A percentile compares a stretch with the other conserved stretches of the same genome.
These are phyloP conservation scores for Gracilaria gracilis DNA, from an alignment of 23 red algal genomes.

Conservation along the genomic window DNA sequence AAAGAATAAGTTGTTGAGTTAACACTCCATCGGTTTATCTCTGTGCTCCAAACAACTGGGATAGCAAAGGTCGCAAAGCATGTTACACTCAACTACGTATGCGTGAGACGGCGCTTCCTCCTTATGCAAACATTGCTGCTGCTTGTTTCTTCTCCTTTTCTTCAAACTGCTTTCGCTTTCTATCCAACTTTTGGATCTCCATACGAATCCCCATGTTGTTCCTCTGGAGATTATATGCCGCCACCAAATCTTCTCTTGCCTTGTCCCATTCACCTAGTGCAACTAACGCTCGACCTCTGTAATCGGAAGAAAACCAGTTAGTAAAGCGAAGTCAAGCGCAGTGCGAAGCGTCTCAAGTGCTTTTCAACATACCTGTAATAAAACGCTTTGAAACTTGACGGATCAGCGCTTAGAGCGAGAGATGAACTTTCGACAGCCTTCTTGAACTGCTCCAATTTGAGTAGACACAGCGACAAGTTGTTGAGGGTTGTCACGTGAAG, in stretches of 20 bases:
- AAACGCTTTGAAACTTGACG: conserved; percentile 70
- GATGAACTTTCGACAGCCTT: conserved; percentile 68
- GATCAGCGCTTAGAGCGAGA: conserved; percentile 58
- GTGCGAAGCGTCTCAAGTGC: background rate
- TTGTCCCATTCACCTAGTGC: conserved; percentile 67
- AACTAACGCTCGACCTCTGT: conserved; percentile 69
- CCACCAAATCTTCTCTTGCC: conserved; percentile 71
- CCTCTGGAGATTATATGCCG: conserved; percentile 50
- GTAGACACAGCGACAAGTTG: conserved; percentile 70
- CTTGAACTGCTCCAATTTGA: conserved; percentile 60
- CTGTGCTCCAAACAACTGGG: background rate
- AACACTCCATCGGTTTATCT: conserved; percentile 13
- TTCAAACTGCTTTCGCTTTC: conserved; percentile 64
- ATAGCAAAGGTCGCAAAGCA: background rate
- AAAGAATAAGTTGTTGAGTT: background rate
- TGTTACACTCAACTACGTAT: background rate
- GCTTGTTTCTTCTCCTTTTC: conserved; percentile 77
- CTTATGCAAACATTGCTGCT: conserved; percentile 82
- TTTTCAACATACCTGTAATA: conserved; percentile 59
- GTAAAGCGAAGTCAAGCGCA: background rate
- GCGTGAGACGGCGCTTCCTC: background rate
- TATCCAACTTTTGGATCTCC: conserved; percentile 75
- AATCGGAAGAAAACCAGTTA: conserved; percentile 2
- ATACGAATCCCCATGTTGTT: conserved; percentile 79
- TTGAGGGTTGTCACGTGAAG: conserved; percentile 64